Evolutionary conservation across 1,284 basidiomycete species (phyloP).

Genomic region (Anthracocystis walkeri): DNA sequence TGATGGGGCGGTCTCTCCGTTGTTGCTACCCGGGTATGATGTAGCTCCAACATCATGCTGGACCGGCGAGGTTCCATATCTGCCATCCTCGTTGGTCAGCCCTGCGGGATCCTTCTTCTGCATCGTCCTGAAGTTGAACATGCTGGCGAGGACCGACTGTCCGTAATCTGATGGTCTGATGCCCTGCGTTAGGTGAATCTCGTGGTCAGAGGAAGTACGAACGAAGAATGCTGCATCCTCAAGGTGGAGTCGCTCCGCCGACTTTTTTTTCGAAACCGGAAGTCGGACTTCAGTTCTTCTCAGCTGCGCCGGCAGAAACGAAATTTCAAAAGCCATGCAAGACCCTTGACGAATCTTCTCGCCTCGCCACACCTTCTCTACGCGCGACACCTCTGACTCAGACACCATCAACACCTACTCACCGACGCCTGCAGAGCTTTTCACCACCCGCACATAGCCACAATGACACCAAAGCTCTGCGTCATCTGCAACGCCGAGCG

Average conservation of each 20-base stretch:
- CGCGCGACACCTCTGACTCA: neutral
- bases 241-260: slow-evolving; percentile 9
- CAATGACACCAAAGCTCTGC: slow-evolving; percentile 71
- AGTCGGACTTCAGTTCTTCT: neutral
- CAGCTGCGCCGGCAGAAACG: neutral
- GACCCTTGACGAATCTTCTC: slow-evolving; percentile 8
- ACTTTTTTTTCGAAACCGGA: neutral
- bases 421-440: neutral
- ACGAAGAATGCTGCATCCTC: neutral
- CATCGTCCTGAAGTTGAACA: slow-evolving; percentile 38
- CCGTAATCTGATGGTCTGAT: too few species aligned
- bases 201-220: neutral
- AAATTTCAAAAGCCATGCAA: slow-evolving; percentile 5
- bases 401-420: neutral
- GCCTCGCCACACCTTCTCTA: slow-evolving; percentile 15
- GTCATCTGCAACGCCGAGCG: slow-evolving; percentile 80
- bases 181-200: neutral
- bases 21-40: neutral
- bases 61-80: neutral
- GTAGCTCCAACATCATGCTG: slow-evolving; percentile 6
- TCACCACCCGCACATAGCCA: neutral
- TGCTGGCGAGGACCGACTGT: neutral
- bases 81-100: slow-evolving; percentile 10
- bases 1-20: neutral
- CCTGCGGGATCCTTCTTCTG: slow-evolving; percentile 25